Evolutionary conservation across 176 grass and related monocot genomes (phyloP).

Genomic region (Miscanthus lutarioriparius): DNA sequence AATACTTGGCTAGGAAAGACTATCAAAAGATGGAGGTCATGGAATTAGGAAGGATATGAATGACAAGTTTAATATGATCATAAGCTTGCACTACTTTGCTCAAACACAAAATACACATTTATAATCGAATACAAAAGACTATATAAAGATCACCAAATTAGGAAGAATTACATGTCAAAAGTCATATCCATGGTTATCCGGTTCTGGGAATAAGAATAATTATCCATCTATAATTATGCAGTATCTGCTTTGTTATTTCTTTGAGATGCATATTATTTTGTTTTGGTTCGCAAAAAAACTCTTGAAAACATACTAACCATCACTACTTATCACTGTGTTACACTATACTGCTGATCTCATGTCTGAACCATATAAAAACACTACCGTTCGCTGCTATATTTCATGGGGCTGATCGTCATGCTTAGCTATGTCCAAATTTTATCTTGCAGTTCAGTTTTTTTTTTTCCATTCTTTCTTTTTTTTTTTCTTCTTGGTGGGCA

Average conservation of each 20-base stretch:
- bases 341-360: not conserved
- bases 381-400: not conserved
- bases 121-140: not conserved
- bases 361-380: not conserved
- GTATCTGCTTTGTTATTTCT: not conserved
- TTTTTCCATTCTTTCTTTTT: not conserved
- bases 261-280: not conserved
- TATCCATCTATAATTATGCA: not conserved
- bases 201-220: not conserved
- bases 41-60: not conserved
- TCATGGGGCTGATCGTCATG: not conserved
- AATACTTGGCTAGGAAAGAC: not conserved
- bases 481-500: not conserved
- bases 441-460: not conserved
- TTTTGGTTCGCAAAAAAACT: not conserved
- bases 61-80: not conserved
- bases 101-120: not conserved
- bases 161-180: not conserved
- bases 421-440: not conserved
- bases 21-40: not conserved
- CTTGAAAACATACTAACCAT: not conserved
- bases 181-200: not conserved
- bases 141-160: not conserved
- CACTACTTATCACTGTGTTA: not conserved
- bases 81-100: not conserved